Conservation (phyloP, 2,329 filamentous ascomycete species). For the Hirsutella thompsonii region DNA sequence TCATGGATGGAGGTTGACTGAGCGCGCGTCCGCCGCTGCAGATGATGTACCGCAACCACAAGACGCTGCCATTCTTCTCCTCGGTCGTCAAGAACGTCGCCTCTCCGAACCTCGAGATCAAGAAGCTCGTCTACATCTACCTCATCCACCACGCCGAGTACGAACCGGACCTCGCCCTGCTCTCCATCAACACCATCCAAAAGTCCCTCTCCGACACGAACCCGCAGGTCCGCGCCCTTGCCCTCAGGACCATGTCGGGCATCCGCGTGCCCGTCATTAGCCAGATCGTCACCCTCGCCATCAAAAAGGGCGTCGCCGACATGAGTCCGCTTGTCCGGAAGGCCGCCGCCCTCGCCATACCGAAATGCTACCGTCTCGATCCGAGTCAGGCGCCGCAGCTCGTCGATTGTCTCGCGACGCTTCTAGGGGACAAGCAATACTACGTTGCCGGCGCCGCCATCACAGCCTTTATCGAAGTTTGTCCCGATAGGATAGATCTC, state of each 20-base stretch:
- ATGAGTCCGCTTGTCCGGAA: constrained; percentile 93
- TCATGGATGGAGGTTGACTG: constrained; percentile 2
- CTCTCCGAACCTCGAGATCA: constrained; percentile 85
- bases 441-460: constrained; percentile 94
- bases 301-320: constrained; percentile 85
- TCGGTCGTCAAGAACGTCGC: constrained; percentile 96
- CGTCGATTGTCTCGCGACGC: constrained; percentile 62
- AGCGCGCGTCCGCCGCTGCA: constrained; percentile 25
- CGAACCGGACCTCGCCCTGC: constrained; percentile 85
- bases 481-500: constrained; percentile 74
- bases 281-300: constrained; percentile 90
- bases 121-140: constrained; percentile 98
- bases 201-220: constrained; percentile 91
- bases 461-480: constrained; percentile 77
- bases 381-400: constrained; percentile 75
- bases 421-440: constrained; percentile 87
- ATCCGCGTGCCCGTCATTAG: constrained; percentile 97
- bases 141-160: constrained; percentile 92
- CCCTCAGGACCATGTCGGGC: constrained; percentile 90
- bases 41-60: constrained; percentile 92
- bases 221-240: constrained; percentile 80
- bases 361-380: constrained; percentile 89
- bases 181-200: constrained; percentile 98
- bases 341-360: constrained; percentile 83
- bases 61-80: constrained; percentile 90